A percentile compares a stretch with the other conserved stretches of the same genome.
These are phyloP conservation scores for Phytophthora pini DNA, from an alignment of 352 stramenopile genomes.

Conservation along the genomic window DNA sequence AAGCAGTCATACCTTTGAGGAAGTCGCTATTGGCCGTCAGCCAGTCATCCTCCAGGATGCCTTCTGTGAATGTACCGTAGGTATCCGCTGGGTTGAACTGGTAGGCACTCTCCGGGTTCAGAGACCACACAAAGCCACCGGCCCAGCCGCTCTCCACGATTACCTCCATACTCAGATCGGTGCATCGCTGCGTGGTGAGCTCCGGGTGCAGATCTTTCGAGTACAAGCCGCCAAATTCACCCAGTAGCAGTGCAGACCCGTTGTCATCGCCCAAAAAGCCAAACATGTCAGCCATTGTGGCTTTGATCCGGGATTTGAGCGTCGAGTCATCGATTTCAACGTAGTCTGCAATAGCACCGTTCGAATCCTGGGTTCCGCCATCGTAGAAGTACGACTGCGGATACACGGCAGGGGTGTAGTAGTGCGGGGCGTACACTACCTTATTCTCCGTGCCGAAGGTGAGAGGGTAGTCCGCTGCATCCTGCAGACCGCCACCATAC, in stretches of 20 bases:
- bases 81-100: conserved; percentile 59
- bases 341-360: conserved; percentile 45
- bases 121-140: conserved; percentile 65
- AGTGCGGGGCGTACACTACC: conserved; percentile 83
- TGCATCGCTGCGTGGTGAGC: conserved; percentile 53
- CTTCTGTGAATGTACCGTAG: conserved; percentile 47
- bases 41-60: conserved; percentile 57
- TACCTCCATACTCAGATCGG: conserved; percentile 58
- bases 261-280: conserved; percentile 61
- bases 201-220: conserved; percentile 53
- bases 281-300: conserved; percentile 76
- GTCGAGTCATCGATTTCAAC: conserved; percentile 61
- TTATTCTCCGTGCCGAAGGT: conserved; percentile 63
- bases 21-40: conserved; percentile 54
- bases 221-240: conserved; percentile 68
- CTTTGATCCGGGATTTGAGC: conserved; percentile 53
- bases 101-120: conserved; percentile 71
- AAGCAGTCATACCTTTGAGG: conserved; percentile 43
- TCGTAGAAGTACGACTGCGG: conserved; percentile 68
- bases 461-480: conserved; percentile 45
- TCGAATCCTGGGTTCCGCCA: conserved; percentile 40
- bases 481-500: conserved; percentile 63
- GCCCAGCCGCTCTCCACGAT: conserved; percentile 49
- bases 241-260: conserved; percentile 57
- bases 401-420: conserved; percentile 72